Percentiles rank a stretch among this genome's conserved stretches.
Evolutionary conservation across 768 basidiomycete species (phyloP).

Genomic region (Trametes gibbosa): DNA sequence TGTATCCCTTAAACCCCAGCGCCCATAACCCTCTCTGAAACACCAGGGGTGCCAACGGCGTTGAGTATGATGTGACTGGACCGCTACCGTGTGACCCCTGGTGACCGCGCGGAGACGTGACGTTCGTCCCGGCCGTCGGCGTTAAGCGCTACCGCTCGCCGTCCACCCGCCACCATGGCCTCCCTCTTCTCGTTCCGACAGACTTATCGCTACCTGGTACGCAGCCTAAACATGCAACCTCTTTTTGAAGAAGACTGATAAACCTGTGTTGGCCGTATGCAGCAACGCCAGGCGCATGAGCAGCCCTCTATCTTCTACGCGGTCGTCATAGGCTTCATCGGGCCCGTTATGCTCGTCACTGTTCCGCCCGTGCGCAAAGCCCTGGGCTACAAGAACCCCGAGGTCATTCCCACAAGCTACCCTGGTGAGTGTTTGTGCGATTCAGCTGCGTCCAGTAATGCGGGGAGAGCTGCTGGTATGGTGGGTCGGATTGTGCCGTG

Average conservation of each 20-base stretch:
- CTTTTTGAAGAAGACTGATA: too few species aligned
- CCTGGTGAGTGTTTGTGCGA: background rate
- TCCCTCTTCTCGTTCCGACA: conserved; percentile 45
- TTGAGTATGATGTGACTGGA: background rate
- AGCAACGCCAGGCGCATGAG: conserved; percentile 93
- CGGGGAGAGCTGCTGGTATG: background rate
- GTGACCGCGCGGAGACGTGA: background rate
- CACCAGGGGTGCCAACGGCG: background rate
- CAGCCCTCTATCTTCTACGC: conserved; percentile 90
- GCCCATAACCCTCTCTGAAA: background rate
- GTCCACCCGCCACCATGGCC: conserved; percentile 37
- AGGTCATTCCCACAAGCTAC: conserved; percentile 72
- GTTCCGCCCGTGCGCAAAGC: conserved; percentile 78
- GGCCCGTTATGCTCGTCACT: conserved; percentile 68
- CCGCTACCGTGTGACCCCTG: background rate
- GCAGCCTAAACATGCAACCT: background rate
- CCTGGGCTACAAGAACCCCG: conserved; percentile 70
- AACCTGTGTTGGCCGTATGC: background rate
- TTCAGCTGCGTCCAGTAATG: background rate
- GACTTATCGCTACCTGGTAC: conserved; percentile 44
- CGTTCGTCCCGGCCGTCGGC: conserved; percentile 1
- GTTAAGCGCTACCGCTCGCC: background rate
- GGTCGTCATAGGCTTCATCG: conserved; percentile 66
- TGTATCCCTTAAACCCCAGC: too few species aligned
- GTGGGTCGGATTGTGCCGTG: background rate